Evolutionary conservation across 148 eudicot species (phyloP).

Genomic region (Fagopyrum homotropicum): DNA sequence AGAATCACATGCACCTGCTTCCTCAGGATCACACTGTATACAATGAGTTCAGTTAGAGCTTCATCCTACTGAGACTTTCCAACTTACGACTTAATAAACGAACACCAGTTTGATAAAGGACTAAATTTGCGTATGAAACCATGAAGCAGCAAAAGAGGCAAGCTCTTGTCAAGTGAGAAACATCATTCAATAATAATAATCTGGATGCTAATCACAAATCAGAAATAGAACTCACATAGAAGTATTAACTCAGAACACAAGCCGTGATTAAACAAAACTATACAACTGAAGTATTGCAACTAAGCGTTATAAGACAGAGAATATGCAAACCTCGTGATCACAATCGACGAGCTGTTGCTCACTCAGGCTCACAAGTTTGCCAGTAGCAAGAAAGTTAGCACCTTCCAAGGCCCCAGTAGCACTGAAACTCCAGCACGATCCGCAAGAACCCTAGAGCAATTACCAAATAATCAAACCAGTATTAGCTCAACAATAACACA

Average conservation of each 20-base stretch:
- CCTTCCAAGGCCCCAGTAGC: slow-evolving; percentile 17
- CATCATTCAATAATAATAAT: background rate
- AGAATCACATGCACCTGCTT: slow-evolving; percentile 45
- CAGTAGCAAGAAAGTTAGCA: slow-evolving; percentile 12
- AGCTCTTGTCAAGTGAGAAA: background rate
- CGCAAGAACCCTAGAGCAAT: slow-evolving; percentile 11
- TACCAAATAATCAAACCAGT: background rate
- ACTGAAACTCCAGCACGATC: slow-evolving; percentile 19
- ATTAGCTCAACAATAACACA: background rate
- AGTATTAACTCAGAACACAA: background rate
- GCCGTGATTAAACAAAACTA: background rate
- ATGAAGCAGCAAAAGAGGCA: background rate
- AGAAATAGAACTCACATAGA: background rate
- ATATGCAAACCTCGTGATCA: slow-evolving; percentile 13
- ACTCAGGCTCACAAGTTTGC: slow-evolving; percentile 14
- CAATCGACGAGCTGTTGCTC: slow-evolving; percentile 16
- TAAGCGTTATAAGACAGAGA: background rate
- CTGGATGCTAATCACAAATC: background rate
- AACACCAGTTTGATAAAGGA: background rate
- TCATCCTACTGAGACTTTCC: background rate
- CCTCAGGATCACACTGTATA: slow-evolving; percentile 73
- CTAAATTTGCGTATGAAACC: background rate
- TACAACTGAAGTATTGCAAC: background rate
- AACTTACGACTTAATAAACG: background rate
- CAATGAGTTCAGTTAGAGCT: background rate